Evolutionary conservation across 768 basidiomycete species (phyloP).

Genomic region (Kwoniella dejecticola): DNA sequence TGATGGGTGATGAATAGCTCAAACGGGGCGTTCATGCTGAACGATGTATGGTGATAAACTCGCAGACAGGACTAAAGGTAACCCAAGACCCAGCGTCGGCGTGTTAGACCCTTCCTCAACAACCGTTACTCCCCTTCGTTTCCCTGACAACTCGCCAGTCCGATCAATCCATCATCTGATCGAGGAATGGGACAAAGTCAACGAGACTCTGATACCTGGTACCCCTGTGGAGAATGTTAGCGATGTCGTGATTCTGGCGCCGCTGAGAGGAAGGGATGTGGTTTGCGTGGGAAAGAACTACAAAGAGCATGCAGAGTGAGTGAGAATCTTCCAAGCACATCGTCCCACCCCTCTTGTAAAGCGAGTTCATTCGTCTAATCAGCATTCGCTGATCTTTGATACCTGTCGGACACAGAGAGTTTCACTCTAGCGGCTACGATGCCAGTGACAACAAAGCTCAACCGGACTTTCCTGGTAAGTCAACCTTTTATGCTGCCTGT

Average conservation of each 20-base stretch:
- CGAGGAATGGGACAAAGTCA: constrained; percentile 40
- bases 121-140: constrained; percentile 20
- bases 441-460: constrained; percentile 35
- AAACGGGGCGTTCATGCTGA: too few species aligned
- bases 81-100: constrained; percentile 27
- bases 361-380: too few species aligned
- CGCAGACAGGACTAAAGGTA: constrained; percentile 21
- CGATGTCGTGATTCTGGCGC: constrained; percentile 38
- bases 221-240: constrained; percentile 60
- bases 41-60: neutral
- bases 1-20: too few species aligned
- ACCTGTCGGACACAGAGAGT: too few species aligned
- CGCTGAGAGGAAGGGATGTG: constrained; percentile 44
- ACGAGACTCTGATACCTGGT: constrained; percentile 44
- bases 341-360: neutral
- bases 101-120: constrained; percentile 17
- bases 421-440: constrained; percentile 38
- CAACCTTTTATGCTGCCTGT: neutral
- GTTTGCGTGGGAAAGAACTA: constrained; percentile 51
- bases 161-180: constrained; percentile 27
- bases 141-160: constrained; percentile 24
- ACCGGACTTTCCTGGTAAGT: constrained; percentile 39
- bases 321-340: too few species aligned
- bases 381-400: too few species aligned
- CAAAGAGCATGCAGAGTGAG: constrained; percentile 37